phyloP scores from a whole-genome alignment of 129 eudicot genomes.

The Arctium lappa region DNA sequence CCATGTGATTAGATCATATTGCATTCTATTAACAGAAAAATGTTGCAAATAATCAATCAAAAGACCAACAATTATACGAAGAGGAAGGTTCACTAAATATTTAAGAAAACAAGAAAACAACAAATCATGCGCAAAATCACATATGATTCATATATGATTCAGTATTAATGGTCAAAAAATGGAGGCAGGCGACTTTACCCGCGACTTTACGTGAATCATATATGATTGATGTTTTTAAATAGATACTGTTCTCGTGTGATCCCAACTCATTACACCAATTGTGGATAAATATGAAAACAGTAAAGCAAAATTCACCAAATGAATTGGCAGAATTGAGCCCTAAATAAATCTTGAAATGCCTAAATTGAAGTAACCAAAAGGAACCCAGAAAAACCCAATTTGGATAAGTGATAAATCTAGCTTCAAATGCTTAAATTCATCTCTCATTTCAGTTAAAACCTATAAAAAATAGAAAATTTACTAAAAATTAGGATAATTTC shows the following conservation, averaged over 20 bases:
- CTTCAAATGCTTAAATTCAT: background rate
- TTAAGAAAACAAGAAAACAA: too few species aligned
- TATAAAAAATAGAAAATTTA: background rate
- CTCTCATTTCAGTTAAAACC: background rate
- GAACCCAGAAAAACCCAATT: background rate
- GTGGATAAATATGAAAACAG: background rate
- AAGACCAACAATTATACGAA: background rate
- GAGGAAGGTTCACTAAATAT: too few species aligned
- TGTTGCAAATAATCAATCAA: background rate
- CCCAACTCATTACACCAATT: background rate
- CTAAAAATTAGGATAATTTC: background rate
- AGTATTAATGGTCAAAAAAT: too few species aligned
- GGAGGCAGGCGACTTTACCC: too few species aligned
- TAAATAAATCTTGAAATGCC: background rate
- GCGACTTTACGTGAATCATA: background rate
- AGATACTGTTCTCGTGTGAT: too few species aligned
- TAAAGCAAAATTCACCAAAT: background rate
- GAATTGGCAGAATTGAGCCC: background rate
- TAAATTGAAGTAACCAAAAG: background rate
- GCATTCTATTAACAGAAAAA: background rate
- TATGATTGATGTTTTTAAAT: too few species aligned
- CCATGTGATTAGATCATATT: slow-evolving; percentile 10
- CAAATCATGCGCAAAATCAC: too few species aligned
- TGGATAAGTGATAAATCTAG: background rate
- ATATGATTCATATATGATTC: too few species aligned